Evolutionary conservation across 2,329 filamentous ascomycete species (phyloP).

Genomic region (Venturia effusa): DNA sequence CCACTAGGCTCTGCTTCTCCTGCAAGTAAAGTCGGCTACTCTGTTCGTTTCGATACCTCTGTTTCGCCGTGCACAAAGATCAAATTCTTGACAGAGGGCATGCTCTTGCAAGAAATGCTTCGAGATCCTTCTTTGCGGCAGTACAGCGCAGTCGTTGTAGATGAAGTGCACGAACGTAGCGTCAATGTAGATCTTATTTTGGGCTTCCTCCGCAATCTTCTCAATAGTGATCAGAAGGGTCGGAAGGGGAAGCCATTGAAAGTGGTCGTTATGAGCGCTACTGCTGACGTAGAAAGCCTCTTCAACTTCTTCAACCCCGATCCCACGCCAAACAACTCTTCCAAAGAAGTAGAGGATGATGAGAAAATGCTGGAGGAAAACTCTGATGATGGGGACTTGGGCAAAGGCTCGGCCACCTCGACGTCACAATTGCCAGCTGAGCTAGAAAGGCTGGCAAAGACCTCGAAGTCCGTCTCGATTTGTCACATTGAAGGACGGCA

Average conservation of each 20-base stretch:
- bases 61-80: conserved; percentile 72
- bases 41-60: conserved; percentile 85
- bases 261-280: conserved; percentile 94
- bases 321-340: conserved; percentile 3
- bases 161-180: conserved; percentile 94
- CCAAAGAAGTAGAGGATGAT: neutral
- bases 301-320: conserved; percentile 57
- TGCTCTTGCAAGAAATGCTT: conserved; percentile 87
- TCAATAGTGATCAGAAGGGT: conserved; percentile 50
- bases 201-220: conserved; percentile 74
- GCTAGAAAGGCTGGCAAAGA: neutral
- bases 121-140: conserved; percentile 69
- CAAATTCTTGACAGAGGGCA: conserved; percentile 94
- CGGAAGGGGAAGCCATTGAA: conserved; percentile 69
- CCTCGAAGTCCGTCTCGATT: conserved; percentile 29
- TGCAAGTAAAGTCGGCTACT: conserved; percentile 69
- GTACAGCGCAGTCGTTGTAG: conserved; percentile 85
- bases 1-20: conserved; percentile 48
- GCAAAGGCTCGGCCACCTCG: neutral
- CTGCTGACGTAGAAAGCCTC: conserved; percentile 74
- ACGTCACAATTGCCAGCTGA: neutral
- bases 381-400: neutral
- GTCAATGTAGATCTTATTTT: conserved; percentile 87
- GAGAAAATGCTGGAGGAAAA: conserved; percentile 12
- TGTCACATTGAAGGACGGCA: conserved; percentile 77